A percentile compares a stretch with the other conserved stretches of the same genome.
Evolutionary conservation across 2,329 filamentous ascomycete species (phyloP).

Genomic region (Fusarium caatingaense): DNA sequence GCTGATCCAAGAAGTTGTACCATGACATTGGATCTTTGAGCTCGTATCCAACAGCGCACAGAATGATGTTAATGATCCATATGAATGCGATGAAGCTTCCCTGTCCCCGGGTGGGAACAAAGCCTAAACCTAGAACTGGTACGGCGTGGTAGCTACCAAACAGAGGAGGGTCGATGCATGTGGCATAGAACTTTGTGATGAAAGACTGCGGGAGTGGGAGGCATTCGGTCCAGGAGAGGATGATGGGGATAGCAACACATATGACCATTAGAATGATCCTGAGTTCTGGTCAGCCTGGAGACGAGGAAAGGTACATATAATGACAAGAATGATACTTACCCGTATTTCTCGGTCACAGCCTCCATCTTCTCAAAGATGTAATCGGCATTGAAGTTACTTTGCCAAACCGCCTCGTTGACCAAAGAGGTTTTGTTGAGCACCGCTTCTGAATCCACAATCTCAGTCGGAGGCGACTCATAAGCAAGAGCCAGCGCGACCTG

Average conservation of each 20-base stretch:
- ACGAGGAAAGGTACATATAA: no score
- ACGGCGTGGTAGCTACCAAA: background rate
- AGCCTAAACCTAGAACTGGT: background rate
- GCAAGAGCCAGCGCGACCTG: background rate
- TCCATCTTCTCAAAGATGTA: background rate
- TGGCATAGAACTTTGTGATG: background rate
- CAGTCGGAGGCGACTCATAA: background rate
- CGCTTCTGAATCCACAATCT: background rate
- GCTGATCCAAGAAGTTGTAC: background rate
- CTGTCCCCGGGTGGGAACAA: background rate
- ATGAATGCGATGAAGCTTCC: background rate
- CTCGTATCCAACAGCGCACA: background rate
- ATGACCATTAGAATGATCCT: background rate
- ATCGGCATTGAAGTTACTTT: background rate
- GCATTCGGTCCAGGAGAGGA: background rate
- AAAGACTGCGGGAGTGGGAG: background rate
- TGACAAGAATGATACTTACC: background rate
- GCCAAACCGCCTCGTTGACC: background rate
- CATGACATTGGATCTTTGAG: background rate
- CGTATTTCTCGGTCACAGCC: background rate
- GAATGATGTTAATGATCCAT: background rate
- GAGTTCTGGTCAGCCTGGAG: background rate
- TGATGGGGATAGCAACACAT: background rate
- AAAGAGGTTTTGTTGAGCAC: background rate
- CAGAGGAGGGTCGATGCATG: background rate